Conservation (phyloP, 768 basidiomycete genomes). For the Dictyophora rubrovolvata region DNA sequence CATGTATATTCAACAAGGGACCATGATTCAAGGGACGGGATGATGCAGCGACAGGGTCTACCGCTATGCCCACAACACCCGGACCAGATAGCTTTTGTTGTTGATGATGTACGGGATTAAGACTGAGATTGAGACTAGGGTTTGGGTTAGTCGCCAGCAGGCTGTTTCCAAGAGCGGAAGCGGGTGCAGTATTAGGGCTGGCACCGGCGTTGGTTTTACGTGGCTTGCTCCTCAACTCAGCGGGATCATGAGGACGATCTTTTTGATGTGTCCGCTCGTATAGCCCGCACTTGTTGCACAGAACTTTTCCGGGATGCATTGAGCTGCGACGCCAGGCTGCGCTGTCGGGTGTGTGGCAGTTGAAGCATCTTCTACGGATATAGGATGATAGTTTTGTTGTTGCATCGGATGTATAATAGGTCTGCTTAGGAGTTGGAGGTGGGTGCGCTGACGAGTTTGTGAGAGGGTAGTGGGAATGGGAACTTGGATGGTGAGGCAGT, state of each 20-base stretch:
- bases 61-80: neutral
- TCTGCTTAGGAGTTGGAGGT: conserved; percentile 28
- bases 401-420: conserved; percentile 64
- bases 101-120: neutral
- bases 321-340: conserved; percentile 73
- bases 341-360: conserved; percentile 78
- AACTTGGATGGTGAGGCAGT: conserved; percentile 18
- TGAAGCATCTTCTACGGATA: conserved; percentile 69
- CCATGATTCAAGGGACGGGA: neutral
- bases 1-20: neutral
- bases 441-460: conserved; percentile 20
- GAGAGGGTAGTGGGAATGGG: conserved; percentile 20
- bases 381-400: conserved; percentile 71
- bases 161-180: neutral
- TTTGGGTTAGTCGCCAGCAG: neutral
- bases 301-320: conserved; percentile 73
- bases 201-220: neutral
- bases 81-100: conserved; percentile 3
- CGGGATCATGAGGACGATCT: conserved; percentile 38
- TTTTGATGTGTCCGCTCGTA: conserved; percentile 76
- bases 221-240: neutral
- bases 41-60: neutral
- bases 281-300: conserved; percentile 60
- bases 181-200: neutral
- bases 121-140: neutral